phyloP scores from a whole-genome alignment of 305 asterid genomes.

The Andrographis paniculata region DNA sequence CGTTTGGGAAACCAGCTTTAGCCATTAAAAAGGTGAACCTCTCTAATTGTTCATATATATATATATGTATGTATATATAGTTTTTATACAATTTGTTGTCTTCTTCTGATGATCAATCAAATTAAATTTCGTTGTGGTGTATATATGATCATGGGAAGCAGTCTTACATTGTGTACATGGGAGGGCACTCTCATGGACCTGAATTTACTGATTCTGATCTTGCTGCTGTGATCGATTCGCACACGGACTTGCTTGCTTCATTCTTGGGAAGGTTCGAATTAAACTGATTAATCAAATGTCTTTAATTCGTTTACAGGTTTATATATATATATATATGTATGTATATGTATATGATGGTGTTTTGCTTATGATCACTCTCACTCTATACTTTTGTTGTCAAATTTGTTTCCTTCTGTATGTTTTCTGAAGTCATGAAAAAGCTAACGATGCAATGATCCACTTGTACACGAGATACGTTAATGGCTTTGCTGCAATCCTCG shows the following conservation, averaged over 20 bases:
- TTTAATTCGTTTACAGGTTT: too few species aligned
- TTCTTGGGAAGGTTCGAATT: constrained; percentile 51
- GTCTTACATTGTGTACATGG: constrained; percentile 76
- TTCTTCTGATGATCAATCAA: not conserved
- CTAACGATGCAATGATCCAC: constrained; percentile 51
- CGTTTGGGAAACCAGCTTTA: constrained; percentile 30
- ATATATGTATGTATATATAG: too few species aligned
- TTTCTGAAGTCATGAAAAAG: constrained; percentile 40
- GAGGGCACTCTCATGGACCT: constrained; percentile 65
- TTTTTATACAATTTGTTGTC: not conserved
- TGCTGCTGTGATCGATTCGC: constrained; percentile 34
- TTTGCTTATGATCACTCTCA: too few species aligned
- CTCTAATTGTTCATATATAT: too few species aligned
- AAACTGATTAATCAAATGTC: too few species aligned
- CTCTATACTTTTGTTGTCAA: too few species aligned
- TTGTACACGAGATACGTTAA: constrained; percentile 52
- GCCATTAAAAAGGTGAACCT: constrained; percentile 46
- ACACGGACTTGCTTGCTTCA: constrained; percentile 45
- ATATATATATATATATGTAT: too few species aligned
- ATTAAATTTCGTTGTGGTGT: not conserved
- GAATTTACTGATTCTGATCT: constrained; percentile 33
- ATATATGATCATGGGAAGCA: constrained; percentile 13
- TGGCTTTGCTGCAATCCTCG: constrained; percentile 71
- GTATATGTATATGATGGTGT: too few species aligned
- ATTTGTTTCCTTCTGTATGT: too few species aligned